Evolutionary conservation across 257 asterid genomes (phyloP), one percentile per base, ranked within the genome.

Genomic region (Solanum bulbocastanum): DNA sequence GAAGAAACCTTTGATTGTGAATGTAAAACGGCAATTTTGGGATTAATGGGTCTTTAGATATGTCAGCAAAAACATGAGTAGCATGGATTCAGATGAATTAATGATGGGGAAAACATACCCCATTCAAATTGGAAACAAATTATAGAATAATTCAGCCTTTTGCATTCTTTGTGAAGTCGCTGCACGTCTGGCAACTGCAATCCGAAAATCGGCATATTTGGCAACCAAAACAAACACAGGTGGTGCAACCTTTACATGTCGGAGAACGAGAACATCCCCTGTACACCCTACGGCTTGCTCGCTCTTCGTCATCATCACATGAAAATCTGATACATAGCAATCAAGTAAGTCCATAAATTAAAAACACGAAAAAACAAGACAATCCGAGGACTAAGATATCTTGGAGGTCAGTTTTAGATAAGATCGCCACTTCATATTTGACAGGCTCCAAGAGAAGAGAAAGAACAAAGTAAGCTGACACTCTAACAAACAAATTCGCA

Each of bases 221-320:
- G 52, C 95, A 93, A 16, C 95, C 95, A 85, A 93, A 93, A 71
- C 95, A 93, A 37, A 93, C 95, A 27, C 95, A 93, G 35, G 94
- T 87, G 44, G 93, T 91, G 93, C 95, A 93, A 32, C 95, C 95
- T 84, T 90, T 88, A 92, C 95, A 93, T 27, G 94, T 90, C 8
- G 93, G 90, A 83, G 92, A 88, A 22, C 94, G 92, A 13, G 88
- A 69, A 86, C 95, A 93, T 30, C 94, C 94, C 83, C 93, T 88
- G 88, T 93, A 93, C 65, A 91, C 94, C 86, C 91, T 89, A 18
- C 95, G 91, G 87, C 95, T 93, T 32, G 91, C 95, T 89, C 95
- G 88, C 76, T 93, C 95, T 86, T 93, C 95, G 9, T 93, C 95
- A 20, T 91, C 92, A 37, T 89, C 92, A 35, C 95, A 93, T 58